Evolutionary conservation across 306 rosid genomes (phyloP).

Genomic region (Carpinus viminea): DNA sequence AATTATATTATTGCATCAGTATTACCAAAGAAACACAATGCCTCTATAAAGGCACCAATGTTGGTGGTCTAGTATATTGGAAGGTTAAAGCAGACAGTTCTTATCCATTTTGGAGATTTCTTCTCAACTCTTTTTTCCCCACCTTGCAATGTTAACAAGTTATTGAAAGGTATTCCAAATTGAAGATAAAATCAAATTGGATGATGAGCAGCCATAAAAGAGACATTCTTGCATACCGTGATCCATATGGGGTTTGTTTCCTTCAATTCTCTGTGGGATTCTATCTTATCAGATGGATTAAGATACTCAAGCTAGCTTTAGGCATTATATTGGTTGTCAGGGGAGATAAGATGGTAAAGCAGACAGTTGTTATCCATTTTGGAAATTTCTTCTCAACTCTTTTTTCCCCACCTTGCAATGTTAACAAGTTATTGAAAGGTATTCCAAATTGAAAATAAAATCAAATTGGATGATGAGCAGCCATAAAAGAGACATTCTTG

Average conservation of each 20-base stretch:
- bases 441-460: neutral
- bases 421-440: neutral
- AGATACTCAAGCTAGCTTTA: no score
- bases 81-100: neutral
- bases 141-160: neutral
- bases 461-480: neutral
- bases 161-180: neutral
- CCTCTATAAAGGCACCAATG: no score
- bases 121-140: neutral
- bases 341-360: neutral
- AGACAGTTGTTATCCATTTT: neutral
- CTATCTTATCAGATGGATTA: no score
- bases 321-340: no score
- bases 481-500: no score
- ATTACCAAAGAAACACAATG: no score
- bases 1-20: neutral
- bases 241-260: no score
- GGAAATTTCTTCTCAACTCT: neutral
- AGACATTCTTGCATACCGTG: neutral
- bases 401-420: neutral
- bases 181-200: neutral
- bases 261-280: no score
- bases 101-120: neutral
- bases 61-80: neutral
- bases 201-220: neutral